A percentile compares a stretch with the other conserved stretches of the same genome.
Conservation (phyloP, 306 rosid genomes). For the Lathyrus oleraceus region DNA sequence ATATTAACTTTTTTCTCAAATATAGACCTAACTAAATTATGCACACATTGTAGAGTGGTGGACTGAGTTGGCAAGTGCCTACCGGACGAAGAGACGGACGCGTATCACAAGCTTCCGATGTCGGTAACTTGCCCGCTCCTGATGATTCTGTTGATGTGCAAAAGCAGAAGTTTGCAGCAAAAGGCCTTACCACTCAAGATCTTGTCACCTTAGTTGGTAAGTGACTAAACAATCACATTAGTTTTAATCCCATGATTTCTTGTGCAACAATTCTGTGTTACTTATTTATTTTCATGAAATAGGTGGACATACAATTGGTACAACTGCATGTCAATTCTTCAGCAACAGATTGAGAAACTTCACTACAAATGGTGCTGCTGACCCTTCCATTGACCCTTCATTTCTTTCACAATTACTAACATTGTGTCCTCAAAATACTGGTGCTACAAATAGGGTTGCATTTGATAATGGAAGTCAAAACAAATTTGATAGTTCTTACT, state of each 20-base stretch:
- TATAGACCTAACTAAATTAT: background rate
- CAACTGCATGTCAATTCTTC: slow-evolving; percentile 51
- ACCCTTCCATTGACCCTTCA: slow-evolving; percentile 48
- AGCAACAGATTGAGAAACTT: slow-evolving; percentile 57
- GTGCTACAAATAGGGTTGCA: slow-evolving; percentile 40
- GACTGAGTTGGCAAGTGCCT: slow-evolving; percentile 53
- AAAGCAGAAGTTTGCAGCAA: slow-evolving; percentile 41
- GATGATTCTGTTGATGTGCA: slow-evolving; percentile 44
- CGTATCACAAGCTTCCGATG: slow-evolving; percentile 55
- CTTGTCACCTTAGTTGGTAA: slow-evolving; percentile 68
- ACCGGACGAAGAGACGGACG: slow-evolving; percentile 63
- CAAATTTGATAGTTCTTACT: slow-evolving; percentile 48
- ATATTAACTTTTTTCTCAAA: background rate
- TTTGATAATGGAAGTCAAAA: slow-evolving; percentile 47
- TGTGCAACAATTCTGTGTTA: too few species aligned
- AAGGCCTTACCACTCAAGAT: slow-evolving; percentile 59
- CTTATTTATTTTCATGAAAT: too few species aligned
- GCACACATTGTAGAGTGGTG: slow-evolving; percentile 41
- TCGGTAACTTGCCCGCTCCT: slow-evolving; percentile 36
- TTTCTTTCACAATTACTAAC: slow-evolving; percentile 46
- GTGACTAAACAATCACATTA: too few species aligned
- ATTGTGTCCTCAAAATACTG: slow-evolving; percentile 55
- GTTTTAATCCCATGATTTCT: too few species aligned
- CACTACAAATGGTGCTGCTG: slow-evolving; percentile 47
- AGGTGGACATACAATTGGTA: slow-evolving; percentile 77